These are phyloP conservation scores for Aspergillus biplanus DNA, from an alignment of 495 filamentous ascomycete species.

Conservation along the genomic window DNA sequence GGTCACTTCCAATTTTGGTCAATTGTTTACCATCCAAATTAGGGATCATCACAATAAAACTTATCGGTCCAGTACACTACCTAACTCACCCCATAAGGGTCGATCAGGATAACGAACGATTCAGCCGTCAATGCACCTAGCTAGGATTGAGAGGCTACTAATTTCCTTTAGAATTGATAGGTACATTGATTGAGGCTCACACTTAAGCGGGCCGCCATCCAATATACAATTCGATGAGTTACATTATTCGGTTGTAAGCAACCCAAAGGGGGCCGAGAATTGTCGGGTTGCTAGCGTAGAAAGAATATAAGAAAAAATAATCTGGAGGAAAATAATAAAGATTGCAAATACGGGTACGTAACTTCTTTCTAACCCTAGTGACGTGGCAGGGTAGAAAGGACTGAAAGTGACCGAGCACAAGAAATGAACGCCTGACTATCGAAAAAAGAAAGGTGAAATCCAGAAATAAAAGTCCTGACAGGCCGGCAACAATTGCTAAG, in stretches of 20 bases:
- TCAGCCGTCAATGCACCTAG: neutral
- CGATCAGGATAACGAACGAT: neutral
- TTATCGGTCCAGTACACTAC: neutral
- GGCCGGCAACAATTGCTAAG: constrained; percentile 41
- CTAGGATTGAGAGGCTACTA: neutral
- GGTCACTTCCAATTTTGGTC: constrained; percentile 22
- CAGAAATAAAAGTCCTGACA: constrained; percentile 26
- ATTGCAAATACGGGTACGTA: constrained; percentile 26
- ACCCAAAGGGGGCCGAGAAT: constrained; percentile 39
- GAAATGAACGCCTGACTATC: constrained; percentile 29
- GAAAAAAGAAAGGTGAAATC: constrained; percentile 13
- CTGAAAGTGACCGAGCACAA: constrained; percentile 37
- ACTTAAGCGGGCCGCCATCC: constrained; percentile 13
- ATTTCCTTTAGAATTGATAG: neutral
- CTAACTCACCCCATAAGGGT: neutral
- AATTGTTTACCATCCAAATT: constrained; percentile 21
- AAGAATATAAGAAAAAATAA: constrained; percentile 26
- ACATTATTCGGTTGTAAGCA: constrained; percentile 50
- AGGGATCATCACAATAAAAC: neutral
- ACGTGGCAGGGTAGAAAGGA: constrained; percentile 47
- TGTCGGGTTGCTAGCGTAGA: constrained; percentile 28
- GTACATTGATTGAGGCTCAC: constrained; percentile 24
- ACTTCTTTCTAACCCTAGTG: constrained; percentile 45
- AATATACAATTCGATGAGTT: constrained; percentile 43
- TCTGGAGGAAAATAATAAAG: constrained; percentile 22